Evolutionary conservation across 2,329 filamentous ascomycete species (phyloP).

Genomic region (Fusarium sp.): DNA sequence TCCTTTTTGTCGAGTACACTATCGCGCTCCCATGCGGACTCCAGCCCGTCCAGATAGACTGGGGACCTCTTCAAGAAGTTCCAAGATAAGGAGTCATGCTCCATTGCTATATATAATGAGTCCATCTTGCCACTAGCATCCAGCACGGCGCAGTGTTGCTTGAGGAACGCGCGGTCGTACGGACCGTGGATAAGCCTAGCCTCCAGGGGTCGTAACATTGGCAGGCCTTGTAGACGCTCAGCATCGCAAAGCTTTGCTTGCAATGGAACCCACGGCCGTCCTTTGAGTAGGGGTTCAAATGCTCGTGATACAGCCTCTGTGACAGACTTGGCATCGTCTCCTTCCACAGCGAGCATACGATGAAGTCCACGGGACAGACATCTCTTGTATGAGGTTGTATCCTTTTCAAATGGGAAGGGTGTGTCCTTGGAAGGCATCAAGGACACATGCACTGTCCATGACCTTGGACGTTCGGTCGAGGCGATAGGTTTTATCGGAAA

Average conservation of each 20-base stretch:
- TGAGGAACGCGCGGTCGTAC: conserved; percentile 64
- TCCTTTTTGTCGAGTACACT: conserved; percentile 57
- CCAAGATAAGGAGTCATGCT: conserved; percentile 65
- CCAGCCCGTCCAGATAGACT: conserved; percentile 62
- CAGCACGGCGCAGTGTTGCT: conserved; percentile 64
- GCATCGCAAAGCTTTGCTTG: conserved; percentile 68
- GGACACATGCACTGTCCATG: conserved; percentile 70
- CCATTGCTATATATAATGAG: conserved; percentile 69
- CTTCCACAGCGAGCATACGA: conserved; percentile 64
- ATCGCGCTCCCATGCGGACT: conserved; percentile 65
- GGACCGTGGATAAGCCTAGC: conserved; percentile 52
- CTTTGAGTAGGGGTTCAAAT: conserved; percentile 61
- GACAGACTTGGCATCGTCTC: conserved; percentile 61
- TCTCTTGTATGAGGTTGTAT: conserved; percentile 69
- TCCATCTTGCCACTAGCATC: conserved; percentile 65
- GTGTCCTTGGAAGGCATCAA: conserved; percentile 64
- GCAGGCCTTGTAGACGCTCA: conserved; percentile 63
- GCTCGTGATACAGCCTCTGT: conserved; percentile 58
- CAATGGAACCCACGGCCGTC: conserved; percentile 66
- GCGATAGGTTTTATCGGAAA: conserved; percentile 7
- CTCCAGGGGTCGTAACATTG: conserved; percentile 67
- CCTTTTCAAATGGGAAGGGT: conserved; percentile 70
- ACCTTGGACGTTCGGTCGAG: conserved; percentile 41
- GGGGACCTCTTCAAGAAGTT: conserved; percentile 60
- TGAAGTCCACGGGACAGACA: conserved; percentile 70